Percentiles rank a stretch among this genome's conserved stretches.
Evolutionary conservation across 805 yeast species (phyloP).

Genomic region (Cyberlindnera galapagoensis): DNA sequence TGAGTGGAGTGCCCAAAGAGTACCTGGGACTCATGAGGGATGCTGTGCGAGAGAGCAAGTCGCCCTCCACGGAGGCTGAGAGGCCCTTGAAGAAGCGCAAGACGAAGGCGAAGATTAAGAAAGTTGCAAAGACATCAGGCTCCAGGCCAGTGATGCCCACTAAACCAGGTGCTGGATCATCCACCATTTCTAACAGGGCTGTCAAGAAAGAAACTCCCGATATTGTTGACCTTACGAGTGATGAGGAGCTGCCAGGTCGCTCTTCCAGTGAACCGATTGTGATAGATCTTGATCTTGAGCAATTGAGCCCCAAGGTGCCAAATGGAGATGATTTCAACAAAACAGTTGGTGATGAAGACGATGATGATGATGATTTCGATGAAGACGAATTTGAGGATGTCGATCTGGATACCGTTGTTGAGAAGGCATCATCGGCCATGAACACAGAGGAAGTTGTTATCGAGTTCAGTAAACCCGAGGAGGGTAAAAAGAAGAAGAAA

Average conservation of each 20-base stretch:
- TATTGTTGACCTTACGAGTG: constrained; percentile 3
- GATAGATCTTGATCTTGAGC: constrained; percentile 4
- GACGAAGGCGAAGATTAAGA: constrained; percentile 3
- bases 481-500: constrained; percentile 16
- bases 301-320: constrained; percentile 4
- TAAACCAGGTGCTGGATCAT: neutral
- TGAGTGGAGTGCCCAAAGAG: constrained; percentile 19
- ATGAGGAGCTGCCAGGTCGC: no score
- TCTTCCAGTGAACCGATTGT: no score
- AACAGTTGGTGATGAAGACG: constrained; percentile 29
- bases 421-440: constrained; percentile 15
- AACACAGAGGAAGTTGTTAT: constrained; percentile 15
- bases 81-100: constrained; percentile 16
- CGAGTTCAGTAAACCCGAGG: constrained; percentile 10
- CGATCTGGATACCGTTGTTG: constrained; percentile 17
- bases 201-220: neutral
- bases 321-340: neutral
- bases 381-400: constrained; percentile 22
- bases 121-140: no score
- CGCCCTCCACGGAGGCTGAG: neutral
- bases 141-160: neutral
- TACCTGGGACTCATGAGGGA: constrained; percentile 17
- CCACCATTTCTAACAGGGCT: neutral
- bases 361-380: constrained; percentile 25
- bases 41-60: constrained; percentile 8